Percentiles rank a stretch among this genome's conserved stretches.
Conservation (phyloP, 2,329 filamentous ascomycete species). For the Xylaria sp. region DNA sequence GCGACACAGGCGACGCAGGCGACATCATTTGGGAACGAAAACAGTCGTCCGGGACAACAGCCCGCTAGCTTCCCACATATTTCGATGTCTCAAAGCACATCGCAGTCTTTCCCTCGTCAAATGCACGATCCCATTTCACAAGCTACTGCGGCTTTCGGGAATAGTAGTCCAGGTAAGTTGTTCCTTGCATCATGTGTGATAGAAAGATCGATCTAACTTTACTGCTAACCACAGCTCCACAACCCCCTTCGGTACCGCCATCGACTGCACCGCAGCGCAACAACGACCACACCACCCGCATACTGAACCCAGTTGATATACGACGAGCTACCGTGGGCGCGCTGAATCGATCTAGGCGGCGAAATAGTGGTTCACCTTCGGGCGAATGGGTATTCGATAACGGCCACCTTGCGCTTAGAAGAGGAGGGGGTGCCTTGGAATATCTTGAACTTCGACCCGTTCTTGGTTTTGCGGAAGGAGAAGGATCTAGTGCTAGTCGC, state of each 20-base stretch:
- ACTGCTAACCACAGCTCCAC: conserved; percentile 11
- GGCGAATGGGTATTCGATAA: conserved; percentile 19
- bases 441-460: conserved; percentile 19
- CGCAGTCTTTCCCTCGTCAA: conserved; percentile 8
- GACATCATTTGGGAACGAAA: conserved; percentile 15
- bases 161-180: conserved; percentile 7
- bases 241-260: conserved; percentile 12
- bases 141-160: neutral
- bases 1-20: conserved; percentile 12
- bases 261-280: conserved; percentile 16
- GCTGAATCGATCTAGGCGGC: conserved; percentile 19
- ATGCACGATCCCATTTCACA: conserved; percentile 3
- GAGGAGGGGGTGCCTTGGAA: conserved; percentile 22
- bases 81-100: neutral
- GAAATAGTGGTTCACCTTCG: conserved; percentile 5
- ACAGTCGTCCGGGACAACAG: conserved; percentile 5
- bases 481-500: conserved; percentile 50
- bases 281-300: conserved; percentile 12
- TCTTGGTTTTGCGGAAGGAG: conserved; percentile 26
- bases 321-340: conserved; percentile 15
- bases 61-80: conserved; percentile 10
- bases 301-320: conserved; percentile 23
- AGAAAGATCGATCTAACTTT: conserved; percentile 13
- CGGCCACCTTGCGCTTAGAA: conserved; percentile 1
- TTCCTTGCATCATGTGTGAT: neutral